Conservation (phyloP, 345 rosid species). For the Salix viminalis region DNA sequence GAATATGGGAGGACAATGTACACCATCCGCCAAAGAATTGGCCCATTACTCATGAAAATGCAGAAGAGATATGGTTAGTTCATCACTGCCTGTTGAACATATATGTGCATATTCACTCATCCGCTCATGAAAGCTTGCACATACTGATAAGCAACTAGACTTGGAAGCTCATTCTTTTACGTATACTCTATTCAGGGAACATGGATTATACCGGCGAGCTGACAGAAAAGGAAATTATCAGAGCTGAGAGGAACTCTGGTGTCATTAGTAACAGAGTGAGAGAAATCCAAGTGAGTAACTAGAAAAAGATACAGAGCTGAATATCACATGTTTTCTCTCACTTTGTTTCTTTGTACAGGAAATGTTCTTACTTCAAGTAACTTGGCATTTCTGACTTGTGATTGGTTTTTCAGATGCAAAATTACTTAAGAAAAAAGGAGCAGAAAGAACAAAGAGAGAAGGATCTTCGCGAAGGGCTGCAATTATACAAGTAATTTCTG, state of each 20-base stretch:
- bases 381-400: constrained; percentile 5
- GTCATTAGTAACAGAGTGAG: constrained; percentile 71
- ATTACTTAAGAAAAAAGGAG: constrained; percentile 64
- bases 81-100: neutral
- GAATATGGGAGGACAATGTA: constrained; percentile 98
- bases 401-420: constrained; percentile 67
- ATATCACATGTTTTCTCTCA: neutral
- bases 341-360: neutral
- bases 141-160: neutral
- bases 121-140: neutral
- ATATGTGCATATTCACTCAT: neutral
- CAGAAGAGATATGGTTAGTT: constrained; percentile 65
- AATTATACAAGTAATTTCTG: constrained; percentile 55
- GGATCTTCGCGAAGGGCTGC: constrained; percentile 85
- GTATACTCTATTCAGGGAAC: constrained; percentile 44
- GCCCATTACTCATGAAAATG: constrained; percentile 88
- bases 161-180: neutral
- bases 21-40: constrained; percentile 86
- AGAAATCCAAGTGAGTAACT: constrained; percentile 73
- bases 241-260: constrained; percentile 95
- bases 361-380: neutral
- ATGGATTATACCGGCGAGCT: constrained; percentile 62
- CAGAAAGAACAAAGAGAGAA: constrained; percentile 59
- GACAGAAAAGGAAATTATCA: constrained; percentile 85
- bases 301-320: neutral